Percentiles rank a stretch among this genome's conserved stretches.
These are phyloP conservation scores for Mycena vulgaris DNA, from an alignment of 768 basidiomycete genomes.

Conservation along the genomic window DNA sequence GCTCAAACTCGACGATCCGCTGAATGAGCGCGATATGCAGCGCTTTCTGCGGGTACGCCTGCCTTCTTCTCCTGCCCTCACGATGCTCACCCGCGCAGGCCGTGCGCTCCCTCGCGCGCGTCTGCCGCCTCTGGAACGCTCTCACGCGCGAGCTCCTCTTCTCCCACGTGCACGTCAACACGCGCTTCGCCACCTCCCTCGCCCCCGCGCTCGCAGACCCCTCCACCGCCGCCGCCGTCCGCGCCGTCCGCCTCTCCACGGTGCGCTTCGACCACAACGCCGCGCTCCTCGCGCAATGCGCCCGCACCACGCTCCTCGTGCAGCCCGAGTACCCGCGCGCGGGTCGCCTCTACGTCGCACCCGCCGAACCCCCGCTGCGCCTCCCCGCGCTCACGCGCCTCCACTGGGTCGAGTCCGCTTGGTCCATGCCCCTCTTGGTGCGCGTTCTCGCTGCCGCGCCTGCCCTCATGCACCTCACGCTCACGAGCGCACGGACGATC, in stretches of 20 bases:
- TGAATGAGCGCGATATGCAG: constrained; percentile 5
- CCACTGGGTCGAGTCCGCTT: constrained; percentile 25
- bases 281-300: constrained; percentile 7
- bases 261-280: constrained; percentile 29
- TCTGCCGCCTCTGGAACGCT: constrained; percentile 23
- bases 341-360: background rate
- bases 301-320: constrained; percentile 18
- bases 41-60: constrained; percentile 12
- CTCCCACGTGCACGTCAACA: constrained; percentile 15
- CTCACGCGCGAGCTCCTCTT: constrained; percentile 26
- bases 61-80: background rate
- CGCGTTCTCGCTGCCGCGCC: too few species aligned
- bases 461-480: too few species aligned
- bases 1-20: background rate
- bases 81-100: background rate
- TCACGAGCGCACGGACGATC: too few species aligned
- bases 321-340: constrained; percentile 27
- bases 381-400: constrained; percentile 16
- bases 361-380: background rate
- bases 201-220: background rate
- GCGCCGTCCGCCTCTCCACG: constrained; percentile 24
- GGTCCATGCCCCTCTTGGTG: constrained; percentile 5
- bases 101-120: constrained; percentile 6
- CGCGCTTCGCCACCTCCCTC: background rate
- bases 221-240: constrained; percentile 11